Percentiles rank a stretch among this genome's conserved stretches.
These are phyloP conservation scores for Kalmanozyma brasiliensis DNA, from an alignment of 1,284 basidiomycete genomes.

Conservation along the genomic window DNA sequence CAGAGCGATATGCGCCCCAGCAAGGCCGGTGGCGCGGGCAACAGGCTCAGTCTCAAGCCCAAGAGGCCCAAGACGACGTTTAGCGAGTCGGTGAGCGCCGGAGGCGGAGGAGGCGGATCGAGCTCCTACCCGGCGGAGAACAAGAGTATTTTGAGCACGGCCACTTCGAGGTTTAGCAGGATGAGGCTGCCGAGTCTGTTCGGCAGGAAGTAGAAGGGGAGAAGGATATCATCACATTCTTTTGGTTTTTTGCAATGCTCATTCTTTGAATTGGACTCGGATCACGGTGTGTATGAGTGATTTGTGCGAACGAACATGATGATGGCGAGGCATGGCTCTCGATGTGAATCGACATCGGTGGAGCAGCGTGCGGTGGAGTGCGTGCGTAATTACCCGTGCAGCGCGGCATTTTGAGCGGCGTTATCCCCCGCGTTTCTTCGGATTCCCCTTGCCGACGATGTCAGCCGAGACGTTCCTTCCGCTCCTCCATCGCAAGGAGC, in stretches of 20 bases:
- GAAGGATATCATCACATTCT: not conserved
- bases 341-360: not conserved
- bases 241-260: not conserved
- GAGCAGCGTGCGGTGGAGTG: not conserved
- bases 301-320: no score
- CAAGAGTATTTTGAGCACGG: slow-evolving; percentile 30
- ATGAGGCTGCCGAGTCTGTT: slow-evolving; percentile 27
- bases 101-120: slow-evolving; percentile 1
- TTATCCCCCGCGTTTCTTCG: slow-evolving; percentile 12
- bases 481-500: not conserved
- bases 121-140: slow-evolving; percentile 26
- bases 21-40: slow-evolving; percentile 1
- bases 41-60: slow-evolving; percentile 20
- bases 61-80: slow-evolving; percentile 24
- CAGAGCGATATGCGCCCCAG: slow-evolving; percentile 8
- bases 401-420: slow-evolving; percentile 2
- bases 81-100: slow-evolving; percentile 23
- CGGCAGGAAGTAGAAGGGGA: slow-evolving; percentile 20
- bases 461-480: not conserved
- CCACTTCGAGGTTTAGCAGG: slow-evolving; percentile 18
- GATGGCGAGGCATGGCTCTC: no score
- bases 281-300: no score
- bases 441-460: slow-evolving; percentile 2
- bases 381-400: slow-evolving; percentile 22
- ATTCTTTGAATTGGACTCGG: not conserved